Evolutionary conservation across 148 eudicot genomes (phyloP), one percentile per base, ranked within the genome.

Genomic region (Suaeda aralocaspica): DNA sequence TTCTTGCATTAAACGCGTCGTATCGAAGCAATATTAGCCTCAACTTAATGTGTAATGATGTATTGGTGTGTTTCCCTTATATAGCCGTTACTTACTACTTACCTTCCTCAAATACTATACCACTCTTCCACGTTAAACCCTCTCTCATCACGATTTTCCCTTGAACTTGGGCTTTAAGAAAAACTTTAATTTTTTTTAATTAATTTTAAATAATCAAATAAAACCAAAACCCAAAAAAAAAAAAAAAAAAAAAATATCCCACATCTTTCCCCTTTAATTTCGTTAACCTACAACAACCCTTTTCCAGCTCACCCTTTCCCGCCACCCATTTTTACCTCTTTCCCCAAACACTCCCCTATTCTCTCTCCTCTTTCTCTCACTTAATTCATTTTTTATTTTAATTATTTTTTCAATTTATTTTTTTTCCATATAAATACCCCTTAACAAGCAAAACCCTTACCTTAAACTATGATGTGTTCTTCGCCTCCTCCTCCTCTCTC

Each of bases 1-100:
- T n/a, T n/a, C n/a, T n/a, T n/a, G n/a, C n/a, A n/a, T n/a, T n/a
- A n/a, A n/a, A n/a, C n/a, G n/a, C n/a, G n/a, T n/a, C n/a, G n/a
- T n/a, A n/a, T n/a, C n/a, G n/a, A n/a, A n/a, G n/a, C n/a, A n/a
- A n/a, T n/a, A n/a, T n/a, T n/a, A n/a, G n/a, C n/a, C n/a, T n/a
- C n/a, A n/a, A n/a, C n/a, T n/a, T n/a, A n/a, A n/a, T n/a, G n/a
- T n/a, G n/a, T n/a, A n/a, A n/a, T n/a, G n/a, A n/a, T n/a, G n/a
- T n/a, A n/a, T n/a, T n/a, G n/a, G n/a, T n/a, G n/a, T n/a, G 13
- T 30, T 16, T 59, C 67, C 71, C 56, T 16, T 71, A 70, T 22
- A 48, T 76, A 76, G 74, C 70, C 71, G 50, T 64, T 71, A 76
- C 59, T 28, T 21, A 10, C 31, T 64, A 55, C 42, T 10, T 22